Percentiles rank a stretch among this genome's conserved stretches.
These are phyloP conservation scores for Dioszegia aurantiaca DNA, from an alignment of 768 basidiomycete species.

Conservation along the genomic window DNA sequence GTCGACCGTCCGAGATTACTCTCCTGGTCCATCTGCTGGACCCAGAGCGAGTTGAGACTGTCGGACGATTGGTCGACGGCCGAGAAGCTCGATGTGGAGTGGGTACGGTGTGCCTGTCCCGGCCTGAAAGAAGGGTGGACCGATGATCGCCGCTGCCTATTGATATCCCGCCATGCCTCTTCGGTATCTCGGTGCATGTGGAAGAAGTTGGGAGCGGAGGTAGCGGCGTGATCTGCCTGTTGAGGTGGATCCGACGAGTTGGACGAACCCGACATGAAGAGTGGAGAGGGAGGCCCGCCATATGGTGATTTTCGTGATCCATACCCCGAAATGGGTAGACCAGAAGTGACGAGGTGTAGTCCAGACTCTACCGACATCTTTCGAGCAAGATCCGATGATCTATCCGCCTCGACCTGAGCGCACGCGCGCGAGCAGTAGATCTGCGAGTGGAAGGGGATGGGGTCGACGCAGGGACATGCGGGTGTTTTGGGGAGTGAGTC, in stretches of 20 bases:
- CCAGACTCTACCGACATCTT: slow-evolving; percentile 26
- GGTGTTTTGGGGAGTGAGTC: slow-evolving; percentile 2
- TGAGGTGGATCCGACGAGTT: slow-evolving; percentile 30
- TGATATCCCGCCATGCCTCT: slow-evolving; percentile 38
- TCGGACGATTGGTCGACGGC: slow-evolving; percentile 28
- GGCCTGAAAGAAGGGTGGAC: slow-evolving; percentile 30
- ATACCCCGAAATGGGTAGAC: slow-evolving; percentile 18
- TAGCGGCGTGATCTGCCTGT: slow-evolving; percentile 22
- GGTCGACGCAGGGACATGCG: background rate
- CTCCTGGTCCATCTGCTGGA: slow-evolving; percentile 7
- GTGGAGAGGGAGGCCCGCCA: slow-evolving; percentile 41
- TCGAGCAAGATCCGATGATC: slow-evolving; percentile 26
- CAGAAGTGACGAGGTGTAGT: slow-evolving; percentile 16
- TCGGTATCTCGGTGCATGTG: slow-evolving; percentile 38
- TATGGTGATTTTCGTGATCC: slow-evolving; percentile 24
- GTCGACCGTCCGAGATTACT: slow-evolving; percentile 23
- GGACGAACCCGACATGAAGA: slow-evolving; percentile 41
- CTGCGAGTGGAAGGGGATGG: slow-evolving; percentile 26
- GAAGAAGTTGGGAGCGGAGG: slow-evolving; percentile 44
- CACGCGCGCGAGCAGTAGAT: slow-evolving; percentile 45
- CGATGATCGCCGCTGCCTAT: slow-evolving; percentile 31
- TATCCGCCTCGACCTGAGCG: slow-evolving; percentile 31
- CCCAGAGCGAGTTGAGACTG: slow-evolving; percentile 32
- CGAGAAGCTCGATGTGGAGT: slow-evolving; percentile 5
- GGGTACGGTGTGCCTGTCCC: slow-evolving; percentile 7